phyloP scores from a whole-genome alignment of 2,329 filamentous ascomycete species.

The Pseudohalonectria lignicola region DNA sequence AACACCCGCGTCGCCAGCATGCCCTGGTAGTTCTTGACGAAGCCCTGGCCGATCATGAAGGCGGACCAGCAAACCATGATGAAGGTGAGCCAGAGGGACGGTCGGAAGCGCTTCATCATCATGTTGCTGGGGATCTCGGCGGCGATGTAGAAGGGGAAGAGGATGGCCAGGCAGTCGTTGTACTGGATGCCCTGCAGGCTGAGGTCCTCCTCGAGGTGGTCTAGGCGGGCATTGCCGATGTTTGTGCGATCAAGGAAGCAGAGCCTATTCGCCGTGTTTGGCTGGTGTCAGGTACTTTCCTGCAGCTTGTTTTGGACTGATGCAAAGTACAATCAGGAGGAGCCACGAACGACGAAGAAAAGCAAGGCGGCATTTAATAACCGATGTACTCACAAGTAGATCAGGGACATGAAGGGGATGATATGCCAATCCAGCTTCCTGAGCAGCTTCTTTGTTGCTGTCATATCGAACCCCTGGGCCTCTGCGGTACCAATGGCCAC shows the following conservation, averaged over 20 bases:
- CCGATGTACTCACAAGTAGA: constrained; percentile 1
- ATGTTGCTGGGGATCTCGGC: constrained; percentile 54
- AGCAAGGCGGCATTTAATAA: too few relatives aligned
- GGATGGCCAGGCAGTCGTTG: constrained; percentile 51
- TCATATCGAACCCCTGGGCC: constrained; percentile 1
- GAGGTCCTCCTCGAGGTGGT: constrained; percentile 48
- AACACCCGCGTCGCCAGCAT: constrained; percentile 41
- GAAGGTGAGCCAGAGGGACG: constrained; percentile 47
- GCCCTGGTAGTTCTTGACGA: constrained; percentile 67
- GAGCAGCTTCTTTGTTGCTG: constrained; percentile 18
- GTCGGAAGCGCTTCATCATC: constrained; percentile 49
- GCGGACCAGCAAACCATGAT: constrained; percentile 3
- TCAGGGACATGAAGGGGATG: constrained; percentile 36
- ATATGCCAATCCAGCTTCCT: constrained; percentile 33
- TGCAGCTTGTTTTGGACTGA: too few relatives aligned
- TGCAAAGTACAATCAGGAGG: too few relatives aligned
- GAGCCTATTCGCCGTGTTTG: too few relatives aligned
- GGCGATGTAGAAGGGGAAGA: constrained; percentile 53
- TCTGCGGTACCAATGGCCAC: not conserved
- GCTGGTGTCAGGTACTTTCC: too few relatives aligned
- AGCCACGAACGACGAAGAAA: too few relatives aligned
- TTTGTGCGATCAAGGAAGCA: constrained; percentile 55
- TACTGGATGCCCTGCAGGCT: constrained; percentile 51
- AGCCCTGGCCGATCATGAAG: constrained; percentile 44
- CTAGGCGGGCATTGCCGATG: constrained; percentile 58